These are phyloP conservation scores for Aspergillus nidulans DNA, from an alignment of 495 filamentous ascomycete species.

Conservation along the genomic window DNA sequence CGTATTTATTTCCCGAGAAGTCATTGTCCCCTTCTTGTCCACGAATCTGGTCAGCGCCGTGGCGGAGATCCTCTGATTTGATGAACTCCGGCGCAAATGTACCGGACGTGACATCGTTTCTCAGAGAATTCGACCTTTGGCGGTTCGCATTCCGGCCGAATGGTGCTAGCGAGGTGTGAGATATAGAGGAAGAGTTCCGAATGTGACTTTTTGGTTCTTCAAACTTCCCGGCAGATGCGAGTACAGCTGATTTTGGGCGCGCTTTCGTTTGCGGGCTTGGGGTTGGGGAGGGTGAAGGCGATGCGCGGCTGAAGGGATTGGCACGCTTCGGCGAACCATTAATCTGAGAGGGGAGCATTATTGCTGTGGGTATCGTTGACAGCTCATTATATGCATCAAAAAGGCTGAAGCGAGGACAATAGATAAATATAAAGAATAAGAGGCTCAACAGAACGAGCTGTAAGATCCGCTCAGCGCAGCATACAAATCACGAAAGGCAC, in stretches of 20 bases:
- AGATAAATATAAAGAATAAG: conserved; percentile 3
- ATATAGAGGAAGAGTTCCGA: conserved; percentile 50
- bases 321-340: conserved; percentile 59
- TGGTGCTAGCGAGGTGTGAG: conserved; percentile 37
- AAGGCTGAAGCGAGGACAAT: conserved; percentile 9
- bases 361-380: conserved; percentile 22
- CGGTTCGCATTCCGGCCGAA: conserved; percentile 24
- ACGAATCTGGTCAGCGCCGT: conserved; percentile 61
- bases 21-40: conserved; percentile 93
- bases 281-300: conserved; percentile 58
- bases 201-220: conserved; percentile 44
- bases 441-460: conserved; percentile 8
- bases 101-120: conserved; percentile 51
- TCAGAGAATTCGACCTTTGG: conserved; percentile 59
- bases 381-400: conserved; percentile 28
- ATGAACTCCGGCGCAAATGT: conserved; percentile 98
- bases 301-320: conserved; percentile 67
- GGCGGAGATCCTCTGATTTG: conserved; percentile 69
- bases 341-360: conserved; percentile 44
- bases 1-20: conserved; percentile 98
- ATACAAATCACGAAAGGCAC: conserved; percentile 3
- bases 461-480: conserved; percentile 7
- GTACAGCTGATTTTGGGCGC: conserved; percentile 70
- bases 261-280: conserved; percentile 41
- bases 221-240: conserved; percentile 50